A percentile compares a stretch with the other conserved stretches of the same genome.
These are phyloP conservation scores for Moniliophthora roreri DNA, from an alignment of 1,284 basidiomycete genomes.

Conservation along the genomic window DNA sequence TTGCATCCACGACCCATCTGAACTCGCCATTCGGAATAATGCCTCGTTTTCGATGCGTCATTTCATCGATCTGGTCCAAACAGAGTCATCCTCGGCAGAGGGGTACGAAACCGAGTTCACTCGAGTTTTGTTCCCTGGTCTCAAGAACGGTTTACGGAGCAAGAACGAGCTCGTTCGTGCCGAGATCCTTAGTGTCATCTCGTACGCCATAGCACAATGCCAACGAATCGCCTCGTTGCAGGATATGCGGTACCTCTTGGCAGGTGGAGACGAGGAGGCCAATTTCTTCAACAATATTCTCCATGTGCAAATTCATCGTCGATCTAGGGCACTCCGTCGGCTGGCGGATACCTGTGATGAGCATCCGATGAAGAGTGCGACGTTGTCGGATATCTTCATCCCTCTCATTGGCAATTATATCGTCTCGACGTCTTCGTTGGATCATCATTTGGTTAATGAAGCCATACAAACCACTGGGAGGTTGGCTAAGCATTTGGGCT, in stretches of 20 bases:
- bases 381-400: slow-evolving; percentile 82
- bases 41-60: slow-evolving; percentile 77
- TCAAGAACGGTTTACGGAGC: slow-evolving; percentile 82
- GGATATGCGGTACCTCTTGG: slow-evolving; percentile 85
- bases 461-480: slow-evolving; percentile 79
- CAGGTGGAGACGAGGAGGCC: slow-evolving; percentile 90
- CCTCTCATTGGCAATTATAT: slow-evolving; percentile 89
- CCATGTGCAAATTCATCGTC: slow-evolving; percentile 93
- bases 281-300: slow-evolving; percentile 97
- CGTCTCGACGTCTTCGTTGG: slow-evolving; percentile 64
- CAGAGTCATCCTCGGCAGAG: slow-evolving; percentile 29
- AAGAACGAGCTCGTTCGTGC: slow-evolving; percentile 87
- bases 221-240: slow-evolving; percentile 59
- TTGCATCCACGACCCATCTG: slow-evolving; percentile 88
- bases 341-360: slow-evolving; percentile 82
- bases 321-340: slow-evolving; percentile 85
- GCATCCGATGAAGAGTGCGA: slow-evolving; percentile 69
- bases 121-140: slow-evolving; percentile 73
- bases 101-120: slow-evolving; percentile 60
- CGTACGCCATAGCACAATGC: slow-evolving; percentile 74
- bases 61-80: slow-evolving; percentile 68
- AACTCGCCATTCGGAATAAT: slow-evolving; percentile 86
- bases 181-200: slow-evolving; percentile 83
- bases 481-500: slow-evolving; percentile 74
- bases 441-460: slow-evolving; percentile 92